Evolutionary conservation across 1,284 basidiomycete species (phyloP), one percentile per base, ranked within the genome.

Genomic region (Melampsora larici-populina): DNA sequence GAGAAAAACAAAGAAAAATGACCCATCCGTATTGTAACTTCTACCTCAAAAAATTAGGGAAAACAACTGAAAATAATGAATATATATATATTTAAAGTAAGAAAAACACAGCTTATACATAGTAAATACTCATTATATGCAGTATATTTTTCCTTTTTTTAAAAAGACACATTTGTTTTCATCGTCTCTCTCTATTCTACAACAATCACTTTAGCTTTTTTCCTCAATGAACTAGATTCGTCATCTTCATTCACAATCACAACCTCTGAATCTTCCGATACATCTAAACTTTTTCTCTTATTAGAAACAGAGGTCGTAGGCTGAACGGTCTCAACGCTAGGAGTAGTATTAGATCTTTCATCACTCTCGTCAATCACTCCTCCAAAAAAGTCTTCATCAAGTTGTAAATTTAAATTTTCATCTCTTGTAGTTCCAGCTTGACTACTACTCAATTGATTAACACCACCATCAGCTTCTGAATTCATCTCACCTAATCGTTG

Each of bases 201-300:
- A 29, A 24, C n/a, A 24, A 60, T 60, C 29, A 29, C 29, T 60
- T 29, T 60, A 24, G 21, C n/a, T 29, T 60, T 60, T 60, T 60
- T 60, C 55, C 29, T 60, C 17, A 15, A 60, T 4, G 55, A 60
- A 29, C n/a, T 29, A 24, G 7, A 11, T 24, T 60, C 21, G 9
- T 60, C 55, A 1, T 60, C 55, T 60, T 29, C 55, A 60, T 60
- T 60, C 55, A 60, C 55, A 24, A 60, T 29, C 29, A 60, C 55
- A 24, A 60, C 17, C 8, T 60, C 55, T 60, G 55, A 60, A 15
- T 29, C 29, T 29, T 60, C 55, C 11, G 55, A 60, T 60, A 13
- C 43, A 43, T 60, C 55, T 13, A 29, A 60, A 60, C 55, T 60
- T 60, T 60, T 60, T 7, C 55, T 60, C 55, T 60, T 60, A 60